phyloP scores from a whole-genome alignment of 306 rosid genomes.

The Elaeagnus macrophylla region DNA sequence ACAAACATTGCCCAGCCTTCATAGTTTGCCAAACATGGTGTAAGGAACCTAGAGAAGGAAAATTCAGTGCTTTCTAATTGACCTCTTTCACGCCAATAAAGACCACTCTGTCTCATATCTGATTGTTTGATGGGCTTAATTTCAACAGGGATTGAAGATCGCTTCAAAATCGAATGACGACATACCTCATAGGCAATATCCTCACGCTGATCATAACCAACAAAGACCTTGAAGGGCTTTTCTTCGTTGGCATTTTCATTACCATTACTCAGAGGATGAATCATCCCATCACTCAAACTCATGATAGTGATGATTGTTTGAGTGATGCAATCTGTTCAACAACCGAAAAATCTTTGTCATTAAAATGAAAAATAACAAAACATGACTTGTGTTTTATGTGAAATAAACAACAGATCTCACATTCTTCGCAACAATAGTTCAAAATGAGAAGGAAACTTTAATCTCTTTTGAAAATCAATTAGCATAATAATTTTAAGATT shows the following conservation, averaged over 20 bases:
- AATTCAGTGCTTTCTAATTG: constrained; percentile 57
- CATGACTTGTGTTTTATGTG: too few relatives aligned
- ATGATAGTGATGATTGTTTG: too few relatives aligned
- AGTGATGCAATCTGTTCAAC: too few relatives aligned
- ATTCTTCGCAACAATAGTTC: too few relatives aligned
- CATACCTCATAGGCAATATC: constrained; percentile 21
- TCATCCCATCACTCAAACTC: too few relatives aligned
- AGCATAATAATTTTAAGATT: too few relatives aligned
- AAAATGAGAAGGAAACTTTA: too few relatives aligned
- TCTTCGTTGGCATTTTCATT: background rate
- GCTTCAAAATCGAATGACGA: constrained; percentile 31
- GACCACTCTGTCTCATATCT: constrained; percentile 38
- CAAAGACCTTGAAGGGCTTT: constrained; percentile 41
- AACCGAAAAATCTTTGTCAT: too few relatives aligned
- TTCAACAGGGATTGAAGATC: constrained; percentile 48
- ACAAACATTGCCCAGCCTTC: constrained; percentile 61
- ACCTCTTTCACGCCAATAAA: constrained; percentile 53
- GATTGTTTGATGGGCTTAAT: constrained; percentile 40
- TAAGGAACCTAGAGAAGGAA: constrained; percentile 48
- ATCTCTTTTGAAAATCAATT: too few relatives aligned
- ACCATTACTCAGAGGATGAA: too few relatives aligned
- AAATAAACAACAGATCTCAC: too few relatives aligned
- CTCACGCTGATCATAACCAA: constrained; percentile 44
- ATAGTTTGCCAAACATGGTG: constrained; percentile 40
- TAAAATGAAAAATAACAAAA: too few relatives aligned